A percentile compares a stretch with the other conserved stretches of the same genome.
Conservation (phyloP, 306 rosid species). For the Cucumis cinereus region DNA sequence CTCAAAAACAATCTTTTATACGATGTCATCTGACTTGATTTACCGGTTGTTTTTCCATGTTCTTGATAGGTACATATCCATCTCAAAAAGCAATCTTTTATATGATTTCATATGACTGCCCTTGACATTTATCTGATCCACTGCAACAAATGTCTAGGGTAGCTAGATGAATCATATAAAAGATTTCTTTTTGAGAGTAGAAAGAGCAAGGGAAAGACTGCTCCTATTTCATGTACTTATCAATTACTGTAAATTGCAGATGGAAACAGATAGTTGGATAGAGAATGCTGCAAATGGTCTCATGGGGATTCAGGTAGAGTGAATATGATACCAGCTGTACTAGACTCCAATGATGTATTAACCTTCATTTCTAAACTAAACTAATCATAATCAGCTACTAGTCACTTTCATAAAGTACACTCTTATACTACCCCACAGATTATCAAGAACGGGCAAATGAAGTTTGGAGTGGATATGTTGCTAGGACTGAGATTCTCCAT, state of each 20-base stretch:
- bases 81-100: too few species aligned
- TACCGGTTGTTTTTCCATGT: too few species aligned
- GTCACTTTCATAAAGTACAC: background rate
- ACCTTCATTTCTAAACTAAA: background rate
- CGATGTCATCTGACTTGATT: background rate
- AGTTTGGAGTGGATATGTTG: constrained; percentile 53
- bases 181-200: background rate
- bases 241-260: constrained; percentile 20
- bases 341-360: background rate
- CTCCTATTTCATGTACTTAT: background rate
- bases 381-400: background rate
- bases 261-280: constrained; percentile 86
- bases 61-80: too few species aligned
- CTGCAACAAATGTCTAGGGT: too few species aligned
- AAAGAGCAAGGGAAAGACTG: background rate
- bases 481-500: constrained; percentile 75
- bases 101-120: too few species aligned
- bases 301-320: constrained; percentile 71
- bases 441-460: constrained; percentile 55
- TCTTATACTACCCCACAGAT: constrained; percentile 26
- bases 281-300: constrained; percentile 95
- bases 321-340: background rate
- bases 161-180: too few species aligned
- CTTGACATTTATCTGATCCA: too few species aligned
- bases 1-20: background rate